Evolutionary conservation across 1,284 basidiomycete genomes (phyloP).

Genomic region (Cutaneotrichosporon cavernicola): DNA sequence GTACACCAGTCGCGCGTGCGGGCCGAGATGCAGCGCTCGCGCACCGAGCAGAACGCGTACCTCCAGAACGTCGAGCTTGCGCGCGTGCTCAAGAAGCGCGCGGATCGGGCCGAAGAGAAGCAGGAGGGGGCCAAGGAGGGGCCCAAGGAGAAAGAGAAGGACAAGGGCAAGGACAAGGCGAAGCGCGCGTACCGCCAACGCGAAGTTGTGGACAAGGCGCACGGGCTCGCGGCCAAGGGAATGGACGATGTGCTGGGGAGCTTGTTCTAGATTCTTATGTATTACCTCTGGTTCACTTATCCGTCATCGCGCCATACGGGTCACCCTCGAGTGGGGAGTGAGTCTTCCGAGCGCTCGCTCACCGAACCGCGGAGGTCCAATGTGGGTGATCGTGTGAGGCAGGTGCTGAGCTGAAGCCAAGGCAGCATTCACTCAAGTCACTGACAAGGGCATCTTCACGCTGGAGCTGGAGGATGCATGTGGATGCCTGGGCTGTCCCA

Average conservation of each 20-base stretch:
- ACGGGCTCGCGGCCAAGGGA: slow-evolving; percentile 39
- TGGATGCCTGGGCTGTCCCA: no score
- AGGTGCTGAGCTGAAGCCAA: no score
- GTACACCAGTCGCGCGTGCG: slow-evolving; percentile 82
- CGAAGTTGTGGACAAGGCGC: slow-evolving; percentile 36
- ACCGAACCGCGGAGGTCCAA: no score
- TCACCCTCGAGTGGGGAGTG: no score
- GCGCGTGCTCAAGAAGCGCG: slow-evolving; percentile 81
- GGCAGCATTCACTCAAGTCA: no score
- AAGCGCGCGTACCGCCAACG: slow-evolving; percentile 40
- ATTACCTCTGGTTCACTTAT: no score
- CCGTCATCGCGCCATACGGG: no score
- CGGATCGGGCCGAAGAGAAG: slow-evolving; percentile 61
- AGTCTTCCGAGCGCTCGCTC: no score
- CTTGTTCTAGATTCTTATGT: slow-evolving; percentile 32
- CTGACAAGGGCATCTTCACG: no score
- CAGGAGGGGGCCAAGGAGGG: slow-evolving; percentile 14
- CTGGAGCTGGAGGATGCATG: no score
- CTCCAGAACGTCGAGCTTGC: slow-evolving; percentile 93
- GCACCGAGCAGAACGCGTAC: slow-evolving; percentile 87
- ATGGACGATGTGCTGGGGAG: slow-evolving; percentile 49
- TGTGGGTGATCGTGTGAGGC: no score
- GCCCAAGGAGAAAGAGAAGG: slow-evolving; percentile 12
- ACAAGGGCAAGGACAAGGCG: slow-evolving; percentile 14
- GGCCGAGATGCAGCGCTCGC: slow-evolving; percentile 84